phyloP scores from a whole-genome alignment of 2,329 filamentous ascomycete species.

The Aspergillus niger region DNA sequence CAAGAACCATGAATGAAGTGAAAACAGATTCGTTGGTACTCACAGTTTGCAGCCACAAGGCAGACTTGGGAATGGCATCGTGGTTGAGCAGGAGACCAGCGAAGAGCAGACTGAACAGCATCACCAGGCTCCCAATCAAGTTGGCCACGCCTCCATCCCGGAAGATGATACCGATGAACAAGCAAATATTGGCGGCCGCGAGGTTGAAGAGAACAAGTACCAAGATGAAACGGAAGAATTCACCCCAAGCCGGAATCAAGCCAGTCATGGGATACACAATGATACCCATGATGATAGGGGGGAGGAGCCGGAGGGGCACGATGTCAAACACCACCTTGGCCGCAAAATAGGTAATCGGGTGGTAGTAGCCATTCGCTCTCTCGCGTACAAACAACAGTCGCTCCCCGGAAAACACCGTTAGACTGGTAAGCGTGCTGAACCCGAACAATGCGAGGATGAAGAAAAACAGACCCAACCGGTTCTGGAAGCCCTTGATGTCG shows the following conservation, averaged over 20 bases:
- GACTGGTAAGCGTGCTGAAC: constrained; percentile 90
- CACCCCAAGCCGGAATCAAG: constrained; percentile 73
- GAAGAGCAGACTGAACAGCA: constrained; percentile 96
- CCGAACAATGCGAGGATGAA: constrained; percentile 94
- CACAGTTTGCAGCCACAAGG: constrained; percentile 84
- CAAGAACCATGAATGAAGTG: background rate
- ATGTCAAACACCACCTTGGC: constrained; percentile 99
- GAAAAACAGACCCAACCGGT: constrained; percentile 94
- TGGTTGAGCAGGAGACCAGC: constrained; percentile 93
- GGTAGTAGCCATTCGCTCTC: constrained; percentile 94
- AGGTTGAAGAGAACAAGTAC: constrained; percentile 95
- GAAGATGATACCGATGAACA: constrained; percentile 96
- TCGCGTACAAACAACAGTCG: constrained; percentile 89
- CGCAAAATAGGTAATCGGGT: constrained; percentile 88
- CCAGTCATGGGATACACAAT: constrained; percentile 99
- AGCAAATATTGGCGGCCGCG: constrained; percentile 86
- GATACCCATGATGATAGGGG: constrained; percentile 89
- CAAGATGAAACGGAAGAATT: constrained; percentile 89
- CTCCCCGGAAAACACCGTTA: constrained; percentile 91
- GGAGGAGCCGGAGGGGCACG: constrained; percentile 87
- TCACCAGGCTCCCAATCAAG: constrained; percentile 88
- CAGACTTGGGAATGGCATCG: constrained; percentile 81
- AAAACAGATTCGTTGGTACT: constrained; percentile 34
- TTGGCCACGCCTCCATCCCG: constrained; percentile 90
- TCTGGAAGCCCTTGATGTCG: constrained; percentile 97